A percentile compares a stretch with the other conserved stretches of the same genome.
Evolutionary conservation across 75 land plant species (phyloP).

Genomic region (Cryptomeria japonica): DNA sequence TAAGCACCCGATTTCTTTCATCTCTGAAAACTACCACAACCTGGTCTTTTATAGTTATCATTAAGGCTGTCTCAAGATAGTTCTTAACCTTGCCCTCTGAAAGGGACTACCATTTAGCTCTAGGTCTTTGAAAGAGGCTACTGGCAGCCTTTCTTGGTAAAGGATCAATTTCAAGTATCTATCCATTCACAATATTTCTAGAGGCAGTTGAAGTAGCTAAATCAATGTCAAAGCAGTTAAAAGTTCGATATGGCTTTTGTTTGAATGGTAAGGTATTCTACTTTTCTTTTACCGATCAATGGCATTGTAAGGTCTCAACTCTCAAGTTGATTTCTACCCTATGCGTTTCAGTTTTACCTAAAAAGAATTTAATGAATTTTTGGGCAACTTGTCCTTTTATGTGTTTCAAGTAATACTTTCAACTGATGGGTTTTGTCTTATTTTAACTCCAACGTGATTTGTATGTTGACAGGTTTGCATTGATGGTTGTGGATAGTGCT

Average conservation of each 20-base stretch:
- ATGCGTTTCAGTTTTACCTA: neutral
- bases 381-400: neutral
- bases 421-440: neutral
- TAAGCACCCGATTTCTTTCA: neutral
- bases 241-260: neutral
- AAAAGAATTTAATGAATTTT: neutral
- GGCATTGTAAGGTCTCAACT: neutral
- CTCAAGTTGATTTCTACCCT: neutral
- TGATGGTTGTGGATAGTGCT: slow-evolving; percentile 95
- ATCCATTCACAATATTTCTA: neutral
- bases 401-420: neutral
- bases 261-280: neutral
- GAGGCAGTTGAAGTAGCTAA: neutral
- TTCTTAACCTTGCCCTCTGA: neutral
- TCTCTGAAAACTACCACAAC: neutral
- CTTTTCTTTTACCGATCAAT: neutral
- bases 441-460: neutral
- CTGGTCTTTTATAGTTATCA: neutral
- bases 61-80: neutral
- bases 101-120: neutral
- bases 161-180: neutral
- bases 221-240: neutral
- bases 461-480: slow-evolving; percentile 66
- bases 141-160: neutral
- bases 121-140: neutral